Conservation (phyloP, 2,329 filamentous ascomycete genomes). For the Macrophomina tecta region DNA sequence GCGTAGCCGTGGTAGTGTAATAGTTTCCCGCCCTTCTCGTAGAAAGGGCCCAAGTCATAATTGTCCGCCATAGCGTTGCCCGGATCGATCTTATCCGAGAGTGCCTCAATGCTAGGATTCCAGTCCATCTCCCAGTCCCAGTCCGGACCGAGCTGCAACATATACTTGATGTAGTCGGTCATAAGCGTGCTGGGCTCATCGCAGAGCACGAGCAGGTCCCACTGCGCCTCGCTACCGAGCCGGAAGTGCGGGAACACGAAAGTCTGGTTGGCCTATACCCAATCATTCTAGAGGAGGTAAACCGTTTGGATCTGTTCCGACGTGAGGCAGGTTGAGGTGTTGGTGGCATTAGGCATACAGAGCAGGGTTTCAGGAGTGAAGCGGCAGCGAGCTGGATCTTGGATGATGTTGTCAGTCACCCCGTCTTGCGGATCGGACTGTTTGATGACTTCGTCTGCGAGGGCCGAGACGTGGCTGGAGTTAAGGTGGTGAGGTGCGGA, state of each 20-base stretch:
- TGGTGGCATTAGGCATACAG: neutral
- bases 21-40: slow-evolving; percentile 40
- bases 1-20: slow-evolving; percentile 52
- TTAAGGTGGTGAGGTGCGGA: neutral
- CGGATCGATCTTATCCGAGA: slow-evolving; percentile 51
- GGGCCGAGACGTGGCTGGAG: neutral
- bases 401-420: neutral
- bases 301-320: neutral
- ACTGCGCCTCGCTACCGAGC: neutral
- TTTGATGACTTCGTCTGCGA: neutral
- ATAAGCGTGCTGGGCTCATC: neutral
- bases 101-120: slow-evolving; percentile 34
- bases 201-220: slow-evolving; percentile 26
- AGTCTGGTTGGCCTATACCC: neutral
- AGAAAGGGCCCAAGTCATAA: slow-evolving; percentile 38
- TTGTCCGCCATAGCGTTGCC: slow-evolving; percentile 57
- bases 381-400: neutral
- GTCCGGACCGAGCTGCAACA: too few species aligned
- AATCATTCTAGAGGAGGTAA: neutral
- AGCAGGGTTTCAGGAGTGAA: neutral
- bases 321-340: neutral
- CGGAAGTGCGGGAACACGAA: neutral
- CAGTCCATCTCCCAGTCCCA: slow-evolving; percentile 41
- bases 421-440: neutral
- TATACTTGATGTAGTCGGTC: slow-evolving; percentile 11